Base-by-base conservation (phyloP, 208 protist species). In the Wallacemonas sp. region DNA sequence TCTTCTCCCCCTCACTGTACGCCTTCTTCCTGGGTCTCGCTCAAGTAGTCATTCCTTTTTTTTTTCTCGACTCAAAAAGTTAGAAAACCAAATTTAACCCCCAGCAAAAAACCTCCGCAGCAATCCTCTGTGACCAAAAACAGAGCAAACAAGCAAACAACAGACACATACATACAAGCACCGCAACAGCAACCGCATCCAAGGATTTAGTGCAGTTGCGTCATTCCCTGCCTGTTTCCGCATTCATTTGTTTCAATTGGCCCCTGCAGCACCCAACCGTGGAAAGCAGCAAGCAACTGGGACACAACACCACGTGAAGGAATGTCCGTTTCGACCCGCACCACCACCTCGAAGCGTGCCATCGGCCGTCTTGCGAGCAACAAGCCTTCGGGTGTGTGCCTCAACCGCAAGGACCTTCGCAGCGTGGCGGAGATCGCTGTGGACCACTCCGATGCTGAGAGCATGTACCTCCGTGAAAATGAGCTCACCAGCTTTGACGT, bases 381-480 rank as follows among this genome's bases (percentile, higher is more conserved):
- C 54, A 92, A 87, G 79, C 87, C 87, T 2, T 67, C 57, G 25
- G 92, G 92, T 38, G 74, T 97, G 33, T 52, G 63, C 52, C 61
- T 95, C 73, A 97, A 96, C 79, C 82, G 73, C 54, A 95, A 96
- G 72, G 79, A 89, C 41, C 80, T 97, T 28, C 81, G 81, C 55
- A 95, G 77, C 63, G 84, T 94, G 4, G 82, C 79, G 42, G 85
- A 94, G 50, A 65, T 95, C 49, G 82, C 82, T 20, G 50, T 86
- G 49, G 81, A 89, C 61, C 78, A 95, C 79, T 83, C 82, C 66
- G 75, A 90, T 49, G 82, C 87, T 1, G 93, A 97, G 73, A 96
- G 84, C 72, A 59, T 97, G 70, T 97, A 97, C 76, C 87, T 97
- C 25, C 88, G 93, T 20, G 93, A 97, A 74, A 97, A 97, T 67